Base-by-base conservation (phyloP, 1,284 basidiomycete species). In the Cerioporus squamosus region DNA sequence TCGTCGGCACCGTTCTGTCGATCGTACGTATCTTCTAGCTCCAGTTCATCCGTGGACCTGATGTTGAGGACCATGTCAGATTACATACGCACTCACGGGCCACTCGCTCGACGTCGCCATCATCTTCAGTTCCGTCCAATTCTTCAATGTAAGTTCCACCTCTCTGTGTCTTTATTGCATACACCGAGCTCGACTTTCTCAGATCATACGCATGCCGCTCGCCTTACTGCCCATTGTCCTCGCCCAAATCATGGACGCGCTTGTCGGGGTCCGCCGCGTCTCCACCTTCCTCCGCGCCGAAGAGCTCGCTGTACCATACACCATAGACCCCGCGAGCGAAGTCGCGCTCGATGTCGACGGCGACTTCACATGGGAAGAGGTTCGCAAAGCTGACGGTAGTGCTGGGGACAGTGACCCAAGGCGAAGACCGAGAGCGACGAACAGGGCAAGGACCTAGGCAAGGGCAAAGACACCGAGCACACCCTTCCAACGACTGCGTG, bases 71-170 rank as follows among this genome's bases (percentile, higher is more conserved):
- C 15, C 36, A 10, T 15, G 10, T 0, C 46, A 87, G 85, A 83
- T 94, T 67, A 88, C 88, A 0, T 93, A 92, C 69, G 80, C 82
- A 1, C 74, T 87, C 12, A 84, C 78, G 29, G 86, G 87, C 2
- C 86, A 93, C 69, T 67, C 79, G 2, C 81, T 93, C 39, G 81
- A 87, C 64, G 76, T 90, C 5, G 87, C 88, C 2, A 79, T 82
- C 64, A 88, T 94, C 60, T 94, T 94, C 74, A 82, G 83, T 14
- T 85, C 86, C 14, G 72, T 95, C 12, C 86, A 90, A 60, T 79
- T 89, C 57, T 92, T 94, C 79, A 88, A 90, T 66, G 84, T 93
- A 53, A 63, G 84, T 68, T 17, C 15, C 23, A 15, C 44, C 50
- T 20, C 39, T 18, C 24, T 18, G 24, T 38, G 44, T 9, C 43